Base-by-base conservation (phyloP, 768 basidiomycete species). In the Naganishia kalamii region DNA sequence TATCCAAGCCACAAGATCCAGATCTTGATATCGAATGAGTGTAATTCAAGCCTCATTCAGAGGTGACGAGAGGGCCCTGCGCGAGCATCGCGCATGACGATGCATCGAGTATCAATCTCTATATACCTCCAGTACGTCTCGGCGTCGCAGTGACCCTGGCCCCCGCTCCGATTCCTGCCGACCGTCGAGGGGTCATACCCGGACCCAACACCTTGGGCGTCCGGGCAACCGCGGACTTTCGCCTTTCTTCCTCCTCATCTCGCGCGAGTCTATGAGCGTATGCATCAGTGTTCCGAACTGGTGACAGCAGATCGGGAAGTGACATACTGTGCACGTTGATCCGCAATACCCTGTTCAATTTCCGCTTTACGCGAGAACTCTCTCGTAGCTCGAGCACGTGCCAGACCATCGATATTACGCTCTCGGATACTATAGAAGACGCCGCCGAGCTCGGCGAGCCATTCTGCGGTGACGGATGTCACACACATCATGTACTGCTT, bases 381-480 rank as follows among this genome's bases (percentile, higher is more conserved):
- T 49, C 87, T 84, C 74, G 93, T 90, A 66, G 85, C 84, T 11
- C 87, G 63, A 43, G 75, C 74, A 70, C 79, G 62, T 19, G 90
- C 88, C 41, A 88, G 81, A 65, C 89, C 92, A 73, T 96, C 92
- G 74, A 98, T 97, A 81, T 90, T 90, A 83, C 96, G 96, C 80
- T 97, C 93, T 75, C 92, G 88, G 60, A 96, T 93, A 27, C 92
- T 93, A 81, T 91, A 98, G 83, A 96, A 97, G 19, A 96, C 92
- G 60, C 90, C 89, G 68, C 93, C 93, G 43, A 96, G 84, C 68
- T 96, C 92, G 71, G 93, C 92, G 37, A 98, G 84, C 96, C 96
- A 99, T 79, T 92, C 92, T 3, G 96, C 87, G 74, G 98, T 92
- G 68, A 98, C 89, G 0, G 94, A 86, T 2, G 96, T 97, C n/a